Evolutionary conservation across 2,329 filamentous ascomycete species (phyloP).

Genomic region (Sclerotinia spermophila): DNA sequence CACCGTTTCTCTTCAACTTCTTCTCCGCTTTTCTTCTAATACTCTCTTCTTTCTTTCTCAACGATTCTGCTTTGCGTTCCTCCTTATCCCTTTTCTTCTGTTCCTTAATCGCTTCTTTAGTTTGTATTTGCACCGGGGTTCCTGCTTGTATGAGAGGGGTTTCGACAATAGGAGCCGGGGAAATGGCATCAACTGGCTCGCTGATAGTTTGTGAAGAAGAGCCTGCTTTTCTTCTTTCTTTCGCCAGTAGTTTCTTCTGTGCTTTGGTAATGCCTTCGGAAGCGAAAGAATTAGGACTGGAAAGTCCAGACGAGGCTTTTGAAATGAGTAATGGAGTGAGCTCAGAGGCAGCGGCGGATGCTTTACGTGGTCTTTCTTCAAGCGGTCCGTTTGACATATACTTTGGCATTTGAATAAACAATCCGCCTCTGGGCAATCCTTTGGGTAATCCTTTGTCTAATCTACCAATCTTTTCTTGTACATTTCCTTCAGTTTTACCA

Average conservation of each 20-base stretch:
- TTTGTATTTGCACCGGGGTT: slow-evolving; percentile 11
- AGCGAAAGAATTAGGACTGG: not conserved
- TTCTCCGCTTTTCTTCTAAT: not conserved
- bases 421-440: not conserved
- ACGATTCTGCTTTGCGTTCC: slow-evolving; percentile 26
- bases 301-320: not conserved
- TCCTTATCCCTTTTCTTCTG: slow-evolving; percentile 29
- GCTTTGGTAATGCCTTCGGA: not conserved
- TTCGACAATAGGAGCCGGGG: not conserved
- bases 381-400: not conserved
- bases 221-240: not conserved
- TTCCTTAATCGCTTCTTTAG: slow-evolving; percentile 24
- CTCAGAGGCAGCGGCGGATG: not conserved
- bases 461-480: not conserved
- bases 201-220: not conserved
- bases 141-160: not conserved
- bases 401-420: not conserved
- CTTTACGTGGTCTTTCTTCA: not conserved
- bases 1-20: not conserved
- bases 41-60: not conserved
- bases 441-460: not conserved
- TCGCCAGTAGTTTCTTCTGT: not conserved
- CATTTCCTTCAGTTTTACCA: not conserved
- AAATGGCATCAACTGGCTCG: not conserved
- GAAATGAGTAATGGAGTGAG: not conserved